Evolutionary conservation across 345 rosid species (phyloP).

Genomic region (Syzygium grande): DNA sequence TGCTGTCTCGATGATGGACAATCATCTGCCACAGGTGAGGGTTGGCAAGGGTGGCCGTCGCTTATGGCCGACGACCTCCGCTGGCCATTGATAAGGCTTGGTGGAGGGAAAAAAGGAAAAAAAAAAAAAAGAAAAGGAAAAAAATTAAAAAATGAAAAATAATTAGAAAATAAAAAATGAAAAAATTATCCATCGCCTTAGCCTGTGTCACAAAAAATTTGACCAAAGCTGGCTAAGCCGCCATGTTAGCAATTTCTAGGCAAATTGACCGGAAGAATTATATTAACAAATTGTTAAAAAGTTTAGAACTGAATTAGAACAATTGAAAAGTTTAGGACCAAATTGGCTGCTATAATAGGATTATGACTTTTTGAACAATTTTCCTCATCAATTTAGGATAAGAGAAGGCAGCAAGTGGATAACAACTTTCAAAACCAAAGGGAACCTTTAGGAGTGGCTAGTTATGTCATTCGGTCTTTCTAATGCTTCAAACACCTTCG

Average conservation of each 20-base stretch:
- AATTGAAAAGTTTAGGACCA: background rate
- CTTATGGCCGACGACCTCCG: rapidly evolving
- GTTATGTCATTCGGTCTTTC: background rate
- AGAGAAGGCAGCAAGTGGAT: background rate
- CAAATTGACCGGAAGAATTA: background rate
- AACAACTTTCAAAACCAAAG: background rate
- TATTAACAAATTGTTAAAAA: background rate
- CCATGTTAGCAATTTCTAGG: background rate
- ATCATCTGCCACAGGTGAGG: background rate
- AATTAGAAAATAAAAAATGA: background rate
- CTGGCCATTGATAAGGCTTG: background rate
- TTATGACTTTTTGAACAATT: background rate
- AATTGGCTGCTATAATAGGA: rapidly evolving
- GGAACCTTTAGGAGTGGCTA: background rate
- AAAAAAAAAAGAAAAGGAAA: background rate
- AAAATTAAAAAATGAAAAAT: rapidly evolving
- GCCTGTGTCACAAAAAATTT: too few relatives aligned
- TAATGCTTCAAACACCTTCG: background rate
- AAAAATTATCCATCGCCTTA: background rate
- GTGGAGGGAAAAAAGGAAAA: background rate
- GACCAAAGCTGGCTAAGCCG: background rate
- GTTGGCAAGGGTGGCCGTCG: rapidly evolving
- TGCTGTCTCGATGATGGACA: too few relatives aligned
- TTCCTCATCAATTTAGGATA: background rate
- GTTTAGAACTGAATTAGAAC: rapidly evolving